A percentile compares a stretch with the other conserved stretches of the same genome.
Evolutionary conservation across 352 stramenopile species (phyloP).

Genomic region (Phytophthora pistaciae): DNA sequence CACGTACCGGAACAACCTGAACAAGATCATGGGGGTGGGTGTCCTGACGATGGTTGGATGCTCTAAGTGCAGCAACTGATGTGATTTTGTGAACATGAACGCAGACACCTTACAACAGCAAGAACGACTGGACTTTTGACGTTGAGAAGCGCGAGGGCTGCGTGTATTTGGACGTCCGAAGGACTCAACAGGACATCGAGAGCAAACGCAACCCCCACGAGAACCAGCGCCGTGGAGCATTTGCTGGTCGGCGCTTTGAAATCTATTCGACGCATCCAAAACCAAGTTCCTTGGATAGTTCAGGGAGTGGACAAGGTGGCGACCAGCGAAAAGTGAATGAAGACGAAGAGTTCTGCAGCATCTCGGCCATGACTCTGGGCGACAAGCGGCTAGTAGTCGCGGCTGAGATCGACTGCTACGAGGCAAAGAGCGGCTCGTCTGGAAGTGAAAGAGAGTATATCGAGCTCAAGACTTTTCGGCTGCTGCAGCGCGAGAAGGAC

Average conservation of each 20-base stretch:
- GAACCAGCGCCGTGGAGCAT: conserved; percentile 67
- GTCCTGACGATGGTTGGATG: background rate
- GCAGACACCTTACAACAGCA: conserved; percentile 84
- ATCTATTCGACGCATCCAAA: conserved; percentile 53
- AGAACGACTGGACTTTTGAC: conserved; percentile 69
- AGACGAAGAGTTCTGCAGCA: conserved; percentile 76
- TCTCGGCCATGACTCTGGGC: conserved; percentile 65
- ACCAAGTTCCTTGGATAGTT: background rate
- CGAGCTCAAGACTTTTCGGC: conserved; percentile 78
- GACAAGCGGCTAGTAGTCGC: conserved; percentile 64
- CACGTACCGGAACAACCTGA: conserved; percentile 85
- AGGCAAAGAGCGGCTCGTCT: conserved; percentile 19
- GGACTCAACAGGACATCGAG: conserved; percentile 54
- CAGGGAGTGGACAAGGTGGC: background rate
- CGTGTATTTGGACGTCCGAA: conserved; percentile 73
- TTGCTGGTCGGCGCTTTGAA: conserved; percentile 79
- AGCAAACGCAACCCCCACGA: conserved; percentile 50
- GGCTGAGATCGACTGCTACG: conserved; percentile 75
- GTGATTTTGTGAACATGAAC: conserved; percentile 13
- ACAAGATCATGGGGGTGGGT: conserved; percentile 84
- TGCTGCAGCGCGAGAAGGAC: conserved; percentile 68
- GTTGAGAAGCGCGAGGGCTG: conserved; percentile 65
- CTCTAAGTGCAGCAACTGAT: background rate
- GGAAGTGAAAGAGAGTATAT: conserved; percentile 43
- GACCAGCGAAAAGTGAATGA: conserved; percentile 53